Conservation (phyloP, 1,284 basidiomycete species). For the Boletus sp. region DNA sequence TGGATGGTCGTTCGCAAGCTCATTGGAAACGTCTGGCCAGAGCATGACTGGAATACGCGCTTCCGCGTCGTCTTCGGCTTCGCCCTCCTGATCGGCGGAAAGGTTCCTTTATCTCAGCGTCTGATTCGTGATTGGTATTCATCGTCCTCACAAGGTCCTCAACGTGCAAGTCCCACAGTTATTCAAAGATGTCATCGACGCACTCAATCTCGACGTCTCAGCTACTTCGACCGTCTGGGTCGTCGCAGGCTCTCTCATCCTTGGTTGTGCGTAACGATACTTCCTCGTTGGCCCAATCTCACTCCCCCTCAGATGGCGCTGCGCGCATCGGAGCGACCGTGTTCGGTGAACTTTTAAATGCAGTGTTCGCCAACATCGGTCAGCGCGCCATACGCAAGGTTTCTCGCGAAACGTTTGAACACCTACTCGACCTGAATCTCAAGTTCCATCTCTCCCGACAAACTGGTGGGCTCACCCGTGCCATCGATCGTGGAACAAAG, state of each 20-base stretch:
- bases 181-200: constrained; percentile 91
- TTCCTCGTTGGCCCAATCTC: constrained; percentile 3
- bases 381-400: constrained; percentile 93
- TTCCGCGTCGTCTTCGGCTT: constrained; percentile 84
- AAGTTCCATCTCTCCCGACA: constrained; percentile 92
- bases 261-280: constrained; percentile 71
- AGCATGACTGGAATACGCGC: constrained; percentile 70
- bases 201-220: constrained; percentile 81
- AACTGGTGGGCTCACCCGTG: constrained; percentile 92
- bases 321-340: constrained; percentile 88
- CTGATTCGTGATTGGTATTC: neutral
- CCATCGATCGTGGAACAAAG: constrained; percentile 98
- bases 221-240: constrained; percentile 84
- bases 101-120: constrained; percentile 49
- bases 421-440: constrained; percentile 87
- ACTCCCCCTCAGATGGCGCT: constrained; percentile 66
- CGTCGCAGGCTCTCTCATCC: constrained; percentile 82
- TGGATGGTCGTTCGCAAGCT: constrained; percentile 65
- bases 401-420: constrained; percentile 90
- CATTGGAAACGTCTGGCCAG: constrained; percentile 70
- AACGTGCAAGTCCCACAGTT: constrained; percentile 97
- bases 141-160: constrained; percentile 51
- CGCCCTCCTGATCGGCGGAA: constrained; percentile 77
- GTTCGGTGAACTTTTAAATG: constrained; percentile 91
- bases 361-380: constrained; percentile 94